A percentile compares a stretch with the other conserved stretches of the same genome.
Conservation (phyloP, 768 basidiomycete species). For the Trametes cingulata region DNA sequence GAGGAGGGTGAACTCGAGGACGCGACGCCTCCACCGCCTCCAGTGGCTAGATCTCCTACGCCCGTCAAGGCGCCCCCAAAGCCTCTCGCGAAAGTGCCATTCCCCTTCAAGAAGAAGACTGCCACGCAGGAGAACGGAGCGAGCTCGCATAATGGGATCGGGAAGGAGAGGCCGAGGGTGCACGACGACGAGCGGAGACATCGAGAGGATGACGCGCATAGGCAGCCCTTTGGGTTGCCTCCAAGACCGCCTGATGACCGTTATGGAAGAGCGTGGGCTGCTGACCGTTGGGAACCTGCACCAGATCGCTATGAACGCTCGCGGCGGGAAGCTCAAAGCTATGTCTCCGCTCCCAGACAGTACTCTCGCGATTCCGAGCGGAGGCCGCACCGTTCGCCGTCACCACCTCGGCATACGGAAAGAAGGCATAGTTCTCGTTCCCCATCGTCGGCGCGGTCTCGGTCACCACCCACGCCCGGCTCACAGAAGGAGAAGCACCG, state of each 20-base stretch:
- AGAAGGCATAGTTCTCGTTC: constrained; percentile 11
- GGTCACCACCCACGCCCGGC: constrained; percentile 24
- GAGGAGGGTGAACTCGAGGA: constrained; percentile 87
- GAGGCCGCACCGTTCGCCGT: constrained; percentile 12
- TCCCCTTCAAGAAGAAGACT: constrained; percentile 68
- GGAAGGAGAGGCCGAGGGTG: background rate
- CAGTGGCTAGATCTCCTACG: constrained; percentile 33
- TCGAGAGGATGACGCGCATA: constrained; percentile 39
- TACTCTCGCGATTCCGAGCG: constrained; percentile 14
- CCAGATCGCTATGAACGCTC: constrained; percentile 19
- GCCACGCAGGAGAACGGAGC: constrained; percentile 14
- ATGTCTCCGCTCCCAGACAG: constrained; percentile 2
- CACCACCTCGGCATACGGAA: constrained; percentile 1
- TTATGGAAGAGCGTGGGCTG: constrained; percentile 10
- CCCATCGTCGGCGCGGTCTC: constrained; percentile 30
- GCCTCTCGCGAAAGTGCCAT: constrained; percentile 54
- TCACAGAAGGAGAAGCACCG: constrained; percentile 32
- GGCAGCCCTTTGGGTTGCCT: constrained; percentile 20
- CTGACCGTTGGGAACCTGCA: constrained; percentile 43
- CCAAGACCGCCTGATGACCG: constrained; percentile 20
- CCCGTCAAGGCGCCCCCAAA: constrained; percentile 32
- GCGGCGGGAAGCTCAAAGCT: constrained; percentile 15
- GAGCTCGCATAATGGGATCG: constrained; percentile 11
- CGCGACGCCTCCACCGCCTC: constrained; percentile 31
- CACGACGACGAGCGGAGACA: constrained; percentile 45